Conservation (phyloP, 2,329 filamentous ascomycete species). For the Calonectria montana region DNA sequence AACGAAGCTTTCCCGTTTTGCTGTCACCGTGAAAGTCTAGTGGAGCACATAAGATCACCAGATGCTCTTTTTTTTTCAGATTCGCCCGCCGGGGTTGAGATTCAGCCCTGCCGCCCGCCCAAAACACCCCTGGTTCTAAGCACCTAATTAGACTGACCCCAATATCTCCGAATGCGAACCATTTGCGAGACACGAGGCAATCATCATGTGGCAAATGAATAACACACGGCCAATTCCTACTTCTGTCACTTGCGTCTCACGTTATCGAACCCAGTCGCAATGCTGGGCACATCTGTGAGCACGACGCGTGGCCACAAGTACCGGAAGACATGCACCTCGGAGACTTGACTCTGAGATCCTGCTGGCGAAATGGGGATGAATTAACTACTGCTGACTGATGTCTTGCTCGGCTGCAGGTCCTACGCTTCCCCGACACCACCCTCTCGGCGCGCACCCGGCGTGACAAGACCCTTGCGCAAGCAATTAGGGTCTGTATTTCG, state of each 20-base stretch:
- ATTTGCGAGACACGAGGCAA: not conserved
- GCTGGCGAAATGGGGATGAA: not conserved
- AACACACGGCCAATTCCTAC: not conserved
- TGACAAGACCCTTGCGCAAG: not conserved
- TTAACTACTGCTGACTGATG: not conserved
- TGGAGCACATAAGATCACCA: not conserved
- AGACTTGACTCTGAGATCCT: conserved; percentile 4
- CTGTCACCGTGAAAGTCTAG: not conserved
- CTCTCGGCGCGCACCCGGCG: not conserved
- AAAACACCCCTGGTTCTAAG: not conserved
- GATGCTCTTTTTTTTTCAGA: not conserved
- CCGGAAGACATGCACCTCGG: not conserved
- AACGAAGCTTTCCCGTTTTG: not conserved
- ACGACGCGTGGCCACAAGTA: conserved; percentile 9
- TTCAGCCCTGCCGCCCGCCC: not conserved
- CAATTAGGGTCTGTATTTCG: not conserved
- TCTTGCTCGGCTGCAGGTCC: conserved; percentile 4
- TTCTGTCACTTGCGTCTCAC: not conserved
- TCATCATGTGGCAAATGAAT: not conserved
- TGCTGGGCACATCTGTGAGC: not conserved
- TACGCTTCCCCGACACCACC: not conserved
- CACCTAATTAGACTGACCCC: conserved; percentile 4
- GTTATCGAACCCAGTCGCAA: not conserved
- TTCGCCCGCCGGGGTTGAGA: not conserved
- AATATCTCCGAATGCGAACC: not conserved